Percentiles rank a stretch among this genome's conserved stretches.
Conservation (phyloP, 2,329 filamentous ascomycete species). For the Daldinia sp. region DNA sequence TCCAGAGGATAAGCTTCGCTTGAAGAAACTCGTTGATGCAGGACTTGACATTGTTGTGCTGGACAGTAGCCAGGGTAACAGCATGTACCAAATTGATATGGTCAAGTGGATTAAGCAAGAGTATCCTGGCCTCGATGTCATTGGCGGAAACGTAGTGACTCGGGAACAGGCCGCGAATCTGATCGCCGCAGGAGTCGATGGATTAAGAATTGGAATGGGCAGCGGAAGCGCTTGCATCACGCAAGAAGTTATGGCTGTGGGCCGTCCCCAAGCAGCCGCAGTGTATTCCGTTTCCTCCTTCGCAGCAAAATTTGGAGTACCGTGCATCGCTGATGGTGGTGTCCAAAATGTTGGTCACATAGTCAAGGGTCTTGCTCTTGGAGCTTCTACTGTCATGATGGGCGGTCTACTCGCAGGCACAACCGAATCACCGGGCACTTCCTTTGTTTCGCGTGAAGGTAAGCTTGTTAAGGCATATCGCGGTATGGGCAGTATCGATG, state of each 20-base stretch:
- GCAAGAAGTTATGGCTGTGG: slow-evolving; percentile 99
- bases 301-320: slow-evolving; percentile 92
- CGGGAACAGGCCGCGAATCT: slow-evolving; percentile 93
- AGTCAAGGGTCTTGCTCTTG: slow-evolving; percentile 95
- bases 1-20: slow-evolving; percentile 88
- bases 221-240: slow-evolving; percentile 98
- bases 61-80: slow-evolving; percentile 97
- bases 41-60: slow-evolving; percentile 95
- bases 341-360: slow-evolving; percentile 99
- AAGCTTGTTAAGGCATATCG: slow-evolving; percentile 99
- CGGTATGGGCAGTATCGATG: slow-evolving; percentile 98
- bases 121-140: slow-evolving; percentile 89
- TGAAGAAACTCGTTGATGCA: slow-evolving; percentile 90
- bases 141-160: slow-evolving; percentile 98
- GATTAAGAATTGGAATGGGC: slow-evolving; percentile 98
- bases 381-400: slow-evolving; percentile 99
- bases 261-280: slow-evolving; percentile 92
- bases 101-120: slow-evolving; percentile 93
- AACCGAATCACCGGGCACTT: slow-evolving; percentile 96
- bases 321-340: slow-evolving; percentile 97
- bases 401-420: slow-evolving; percentile 96
- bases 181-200: slow-evolving; percentile 94
- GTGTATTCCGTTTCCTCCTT: slow-evolving; percentile 92
- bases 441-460: slow-evolving; percentile 94
- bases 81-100: slow-evolving; percentile 99